Base-by-base conservation (phyloP, 306 rosid species). In the Boehmeria nivea region DNA sequence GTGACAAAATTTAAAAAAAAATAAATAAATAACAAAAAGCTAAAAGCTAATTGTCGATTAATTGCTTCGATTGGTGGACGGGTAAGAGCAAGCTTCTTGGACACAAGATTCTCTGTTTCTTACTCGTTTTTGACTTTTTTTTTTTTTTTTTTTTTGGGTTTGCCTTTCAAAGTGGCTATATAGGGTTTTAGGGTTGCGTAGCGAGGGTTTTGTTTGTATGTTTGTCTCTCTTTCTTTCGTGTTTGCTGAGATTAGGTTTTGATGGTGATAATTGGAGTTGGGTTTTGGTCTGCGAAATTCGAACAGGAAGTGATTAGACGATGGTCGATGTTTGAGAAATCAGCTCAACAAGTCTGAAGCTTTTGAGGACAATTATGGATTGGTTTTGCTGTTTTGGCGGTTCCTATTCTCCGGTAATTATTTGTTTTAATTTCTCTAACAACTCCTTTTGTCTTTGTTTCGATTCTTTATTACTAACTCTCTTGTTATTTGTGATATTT, bases 351-450 rank as follows among this genome's bases (percentile, higher is more conserved):
- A 38, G 61, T 51, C 12, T 64, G 71, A 31, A 69, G 51, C 22
- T 20, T 38, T 56, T 73, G 65, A 57, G 46, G 60, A 57, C 39
- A 63, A 43, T 64, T 69, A 90, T 84, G 98, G 94, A 80, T 66
- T 74, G 64, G 59, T 57, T 91, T 10, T 82, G 94, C 64, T 91
- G 94, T 67, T 87, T 84, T 51, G 64, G 61, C 66, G 42, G 79
- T 79, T 77, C 94, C 38, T n/a, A n/a, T n/a, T 77, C 94, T 67
- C 78, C 81, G 94, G 98, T 80, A 71, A 78, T 52, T 39, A 38
- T 31, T 26, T 9, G 27, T 22, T 7, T 36, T 39, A 20, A 53
- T 15, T 4, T 11, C 33, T 31, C 23, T 58, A 9, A 27, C 28
- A 9, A 27, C 26, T 33, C 5, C 26, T 57, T 17, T 48, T 34